These are phyloP conservation scores for Globisporangium alternatum DNA, from an alignment of 352 stramenopile genomes.

Conservation along the genomic window DNA sequence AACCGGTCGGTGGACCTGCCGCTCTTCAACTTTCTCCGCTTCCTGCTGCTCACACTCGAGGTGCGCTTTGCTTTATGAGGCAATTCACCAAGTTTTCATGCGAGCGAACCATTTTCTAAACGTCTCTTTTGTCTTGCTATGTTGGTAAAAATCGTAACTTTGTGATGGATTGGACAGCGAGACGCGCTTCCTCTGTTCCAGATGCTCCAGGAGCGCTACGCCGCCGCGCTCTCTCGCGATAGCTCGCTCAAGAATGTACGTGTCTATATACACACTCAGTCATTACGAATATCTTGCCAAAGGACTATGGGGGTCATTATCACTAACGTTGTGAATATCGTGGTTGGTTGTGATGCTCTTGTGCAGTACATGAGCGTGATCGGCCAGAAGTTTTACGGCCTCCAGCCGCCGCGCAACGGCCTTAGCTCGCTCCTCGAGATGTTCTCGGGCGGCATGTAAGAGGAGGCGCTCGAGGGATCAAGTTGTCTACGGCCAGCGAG, in stretches of 20 bases:
- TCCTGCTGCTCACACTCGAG: constrained; percentile 83
- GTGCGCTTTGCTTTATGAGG: constrained; percentile 25
- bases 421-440: constrained; percentile 83
- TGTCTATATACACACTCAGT: constrained; percentile 4
- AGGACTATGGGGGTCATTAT: neutral
- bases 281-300: neutral
- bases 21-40: constrained; percentile 81
- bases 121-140: neutral
- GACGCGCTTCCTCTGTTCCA: constrained; percentile 85
- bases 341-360: constrained; percentile 15
- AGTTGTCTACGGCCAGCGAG: neutral
- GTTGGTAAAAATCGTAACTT: neutral
- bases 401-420: constrained; percentile 73
- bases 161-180: constrained; percentile 30
- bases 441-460: constrained; percentile 78
- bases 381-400: constrained; percentile 83
- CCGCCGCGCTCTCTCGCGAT: constrained; percentile 68
- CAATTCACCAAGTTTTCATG: neutral
- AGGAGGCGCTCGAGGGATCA: neutral
- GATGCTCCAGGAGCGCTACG: constrained; percentile 84
- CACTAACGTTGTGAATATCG: constrained; percentile 1
- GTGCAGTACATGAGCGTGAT: constrained; percentile 81
- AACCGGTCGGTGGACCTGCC: constrained; percentile 57
- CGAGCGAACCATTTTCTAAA: neutral
- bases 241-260: constrained; percentile 74